Base-by-base conservation (phyloP, 345 rosid genomes). In the Hibiscus mutabilis region DNA sequence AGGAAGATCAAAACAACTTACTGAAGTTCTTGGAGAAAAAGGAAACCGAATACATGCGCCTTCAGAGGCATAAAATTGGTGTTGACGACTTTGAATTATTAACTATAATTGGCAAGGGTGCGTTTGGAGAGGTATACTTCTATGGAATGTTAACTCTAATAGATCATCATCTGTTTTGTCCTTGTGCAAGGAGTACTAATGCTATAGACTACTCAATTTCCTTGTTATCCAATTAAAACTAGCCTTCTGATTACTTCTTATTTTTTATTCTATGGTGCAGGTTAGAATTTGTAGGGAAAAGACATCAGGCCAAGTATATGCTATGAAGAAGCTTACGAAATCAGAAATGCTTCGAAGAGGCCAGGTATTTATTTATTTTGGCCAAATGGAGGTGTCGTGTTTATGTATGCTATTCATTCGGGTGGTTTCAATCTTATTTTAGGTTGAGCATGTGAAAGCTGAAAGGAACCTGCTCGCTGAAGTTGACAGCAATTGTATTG, bases 321-420 rank as follows among this genome's bases (percentile, higher is more conserved):
- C 97, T 18, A 95, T 95, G 99, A 95, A 95, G 80, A 90, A 88
- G 74, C 96, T 90, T 52, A 90, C 83, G 76, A 90, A 90, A 77
- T 84, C 92, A 0, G 98, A 93, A 87, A 93, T 93, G 97, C 94
- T 93, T 83, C 97, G 96, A 13, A 88, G 98, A 85, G 98, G 98
- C 78, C 98, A 93, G 89, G 97, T 88, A 77, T 59, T 18, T 35
- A 66, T 80, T 73, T 72, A 56, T 72, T 59, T 62, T 80, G 35
- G 33, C 19, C 47, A 61, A 35, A 24, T 46, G 35, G 49, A 35
- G 16, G 33, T 55, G 8, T n/a, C 58, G 53, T 24, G 70, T 64
- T 74, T 58, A 66, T 66, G 35, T 52, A 15, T 62, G 9, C 51
- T 27, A 40, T 71, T 66, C 49, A 68, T 24, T 73, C 2, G 61